These are phyloP conservation scores for Phytophthora podocarpi DNA, from an alignment of 352 stramenopile genomes.

Conservation along the genomic window DNA sequence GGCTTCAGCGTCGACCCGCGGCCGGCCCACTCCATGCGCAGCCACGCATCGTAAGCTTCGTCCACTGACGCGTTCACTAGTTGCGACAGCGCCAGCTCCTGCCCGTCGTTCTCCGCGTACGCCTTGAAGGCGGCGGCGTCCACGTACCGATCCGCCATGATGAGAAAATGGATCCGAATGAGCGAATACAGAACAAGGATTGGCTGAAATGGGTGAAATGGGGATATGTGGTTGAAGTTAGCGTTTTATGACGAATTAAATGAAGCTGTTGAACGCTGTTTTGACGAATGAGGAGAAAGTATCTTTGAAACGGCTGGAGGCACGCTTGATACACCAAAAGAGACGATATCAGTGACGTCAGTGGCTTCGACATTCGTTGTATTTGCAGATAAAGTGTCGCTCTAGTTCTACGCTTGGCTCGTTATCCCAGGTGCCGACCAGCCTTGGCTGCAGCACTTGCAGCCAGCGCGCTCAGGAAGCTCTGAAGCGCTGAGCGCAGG, in stretches of 20 bases:
- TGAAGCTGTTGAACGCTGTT: background rate
- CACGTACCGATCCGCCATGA: slow-evolving; percentile 40
- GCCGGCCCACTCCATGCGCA: slow-evolving; percentile 51
- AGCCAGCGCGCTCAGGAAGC: slow-evolving; percentile 31
- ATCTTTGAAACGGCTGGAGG: slow-evolving; percentile 14
- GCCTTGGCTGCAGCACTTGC: slow-evolving; percentile 23
- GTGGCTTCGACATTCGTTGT: background rate
- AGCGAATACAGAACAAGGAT: too few species aligned
- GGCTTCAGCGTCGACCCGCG: slow-evolving; percentile 35
- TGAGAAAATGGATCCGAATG: background rate
- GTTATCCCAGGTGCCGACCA: slow-evolving; percentile 24
- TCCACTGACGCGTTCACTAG: slow-evolving; percentile 40
- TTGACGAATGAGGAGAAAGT: slow-evolving; percentile 17
- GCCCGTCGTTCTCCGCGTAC: slow-evolving; percentile 55
- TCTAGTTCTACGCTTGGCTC: background rate
- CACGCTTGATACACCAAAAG: too few species aligned
- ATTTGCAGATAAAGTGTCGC: background rate
- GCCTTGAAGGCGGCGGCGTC: slow-evolving; percentile 46
- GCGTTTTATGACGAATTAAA: slow-evolving; percentile 6
- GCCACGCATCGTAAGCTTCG: slow-evolving; percentile 56
- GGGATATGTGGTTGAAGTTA: background rate
- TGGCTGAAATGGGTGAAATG: slow-evolving; percentile 8
- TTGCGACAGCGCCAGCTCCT: slow-evolving; percentile 50
- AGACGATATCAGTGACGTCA: background rate
- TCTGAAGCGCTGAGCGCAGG: slow-evolving; percentile 41